Conservation (phyloP, 768 basidiomycete species). For the Leccinum imitatum region DNA sequence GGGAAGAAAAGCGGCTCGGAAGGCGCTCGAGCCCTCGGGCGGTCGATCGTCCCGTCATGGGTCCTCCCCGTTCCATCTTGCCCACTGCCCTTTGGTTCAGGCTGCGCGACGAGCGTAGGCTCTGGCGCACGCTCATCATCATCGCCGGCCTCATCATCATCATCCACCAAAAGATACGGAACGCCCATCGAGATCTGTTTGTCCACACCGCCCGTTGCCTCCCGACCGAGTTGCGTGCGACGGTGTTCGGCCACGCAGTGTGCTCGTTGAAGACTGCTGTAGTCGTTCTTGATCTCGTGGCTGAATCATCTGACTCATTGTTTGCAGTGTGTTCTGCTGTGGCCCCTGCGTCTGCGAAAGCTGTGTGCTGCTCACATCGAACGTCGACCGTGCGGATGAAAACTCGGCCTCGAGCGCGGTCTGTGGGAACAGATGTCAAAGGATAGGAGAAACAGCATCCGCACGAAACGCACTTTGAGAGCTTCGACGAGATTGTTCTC, state of each 20-base stretch:
- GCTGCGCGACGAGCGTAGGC: constrained; percentile 18
- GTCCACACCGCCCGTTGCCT: background rate
- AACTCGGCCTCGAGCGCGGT: constrained; percentile 65
- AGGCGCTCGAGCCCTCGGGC: constrained; percentile 11
- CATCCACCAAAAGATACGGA: constrained; percentile 11
- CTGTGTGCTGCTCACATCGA: constrained; percentile 42
- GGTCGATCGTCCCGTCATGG: background rate
- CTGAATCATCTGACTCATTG: background rate
- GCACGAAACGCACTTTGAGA: constrained; percentile 57
- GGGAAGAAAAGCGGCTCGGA: constrained; percentile 30
- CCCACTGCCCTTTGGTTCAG: constrained; percentile 1
- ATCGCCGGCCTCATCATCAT: background rate
- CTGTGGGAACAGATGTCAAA: constrained; percentile 36
- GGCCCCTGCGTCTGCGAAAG: constrained; percentile 16
- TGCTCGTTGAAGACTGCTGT: background rate
- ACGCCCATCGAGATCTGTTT: constrained; percentile 8
- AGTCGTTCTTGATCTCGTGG: constrained; percentile 1
- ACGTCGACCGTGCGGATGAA: constrained; percentile 72
- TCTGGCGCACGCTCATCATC: constrained; percentile 15
- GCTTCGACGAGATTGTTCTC: constrained; percentile 77
- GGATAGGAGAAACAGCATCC: background rate
- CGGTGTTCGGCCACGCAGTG: background rate
- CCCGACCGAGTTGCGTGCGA: background rate
- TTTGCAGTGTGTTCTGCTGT: constrained; percentile 4
- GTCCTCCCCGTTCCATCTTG: background rate